Evolutionary conservation across 2,329 filamentous ascomycete species (phyloP), one percentile per base, ranked within the genome.

Genomic region (Tolypocladium paradoxum): DNA sequence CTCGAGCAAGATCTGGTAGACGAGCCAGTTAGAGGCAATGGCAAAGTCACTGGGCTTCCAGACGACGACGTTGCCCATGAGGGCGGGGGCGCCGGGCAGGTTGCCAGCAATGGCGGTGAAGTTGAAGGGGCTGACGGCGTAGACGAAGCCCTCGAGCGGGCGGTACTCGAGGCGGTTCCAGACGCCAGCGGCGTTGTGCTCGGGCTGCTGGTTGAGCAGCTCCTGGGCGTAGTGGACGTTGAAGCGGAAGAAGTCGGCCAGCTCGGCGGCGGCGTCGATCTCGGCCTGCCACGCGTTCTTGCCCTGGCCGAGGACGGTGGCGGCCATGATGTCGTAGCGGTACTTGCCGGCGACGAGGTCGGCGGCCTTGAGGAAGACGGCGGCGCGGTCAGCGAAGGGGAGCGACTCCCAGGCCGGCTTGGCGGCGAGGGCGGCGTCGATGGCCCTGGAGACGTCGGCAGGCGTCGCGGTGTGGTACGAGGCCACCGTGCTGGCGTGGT

Each of bases 251-350:
- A 97, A 97, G 69, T 99, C 92, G 61, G 83, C 86, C 62, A 95
- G 73, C 77, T 99, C 93, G 9, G 92, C 92, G 20, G 92, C 92
- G 38, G 91, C 81, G 70, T 97, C 92, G 58, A 97, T 97, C 78
- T 99, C 92, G n/a, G 93, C 92, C 73, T 99, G 92, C 90, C 90
- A 97, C 48, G 89, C 90, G 69, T 96, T 97, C 82, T 97, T 97
- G 64, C 93, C 92, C 73, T 99, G 92, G 56, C 92, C 93, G 34
- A 96, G 77, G 83, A 97, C 96, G 16, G 93, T 96, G 46, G 90
- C 83, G 8, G 93, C 92, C 88, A 97, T 95, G 62, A 99, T 82
- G 53, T 96, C 90, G 72, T 96, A 96, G 66, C 93, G 83, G 73
- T 99, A 97, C 75, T 97, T 97, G 58, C 82, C 87, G 52, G 87